Base-by-base conservation (phyloP, 306 rosid species). In the Gleditsia sinensis region DNA sequence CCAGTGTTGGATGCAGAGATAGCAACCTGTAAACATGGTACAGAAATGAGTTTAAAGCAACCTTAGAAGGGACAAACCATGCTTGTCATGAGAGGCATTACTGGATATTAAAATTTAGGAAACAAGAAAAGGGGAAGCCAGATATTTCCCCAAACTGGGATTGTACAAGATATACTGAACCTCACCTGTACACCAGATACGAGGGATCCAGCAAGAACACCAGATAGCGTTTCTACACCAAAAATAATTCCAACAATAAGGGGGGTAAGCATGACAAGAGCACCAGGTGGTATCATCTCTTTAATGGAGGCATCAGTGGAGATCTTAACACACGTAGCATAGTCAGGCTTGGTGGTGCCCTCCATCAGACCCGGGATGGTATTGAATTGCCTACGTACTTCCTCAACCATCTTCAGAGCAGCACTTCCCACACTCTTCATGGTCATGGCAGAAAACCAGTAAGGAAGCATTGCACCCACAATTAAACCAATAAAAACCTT, bases 401-500 rank as follows among this genome's bases (percentile, higher is more conserved):
- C 99, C 86, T 95, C 98, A 75, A 95, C 99, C 99, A 95, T 95
- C 89, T 90, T 88, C 1, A 95, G 81, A 24, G 99, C 99, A 36
- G 98, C 99, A 58, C 89, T 95, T 80, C 99, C 99, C 61, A 95
- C 98, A 72, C 98, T 95, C 89, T 95, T 95, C 99, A 92, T 88
- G 50, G 98, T 95, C 98, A 92, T 95, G 75, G 99, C 96, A 56
- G 98, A 95, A 83, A 95, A 95, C 98, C 99, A 95, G 77, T 92
- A 95, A 2, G 99, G 99, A 75, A 95, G 97, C 99, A 95, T 95
- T 0, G 98, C 92, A 39, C 99, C 98, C 49, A 90, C 98, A 7
- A 92, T 56, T 80, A 92, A 76, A 67, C 98, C 98, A 66, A 95
- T 95, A 25, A 95, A 86, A 78, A 95, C 99, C 81, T 90, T 92